These are phyloP conservation scores for Pochonia chlamydosporia DNA, from an alignment of 2,329 filamentous ascomycete genomes.

Conservation along the genomic window DNA sequence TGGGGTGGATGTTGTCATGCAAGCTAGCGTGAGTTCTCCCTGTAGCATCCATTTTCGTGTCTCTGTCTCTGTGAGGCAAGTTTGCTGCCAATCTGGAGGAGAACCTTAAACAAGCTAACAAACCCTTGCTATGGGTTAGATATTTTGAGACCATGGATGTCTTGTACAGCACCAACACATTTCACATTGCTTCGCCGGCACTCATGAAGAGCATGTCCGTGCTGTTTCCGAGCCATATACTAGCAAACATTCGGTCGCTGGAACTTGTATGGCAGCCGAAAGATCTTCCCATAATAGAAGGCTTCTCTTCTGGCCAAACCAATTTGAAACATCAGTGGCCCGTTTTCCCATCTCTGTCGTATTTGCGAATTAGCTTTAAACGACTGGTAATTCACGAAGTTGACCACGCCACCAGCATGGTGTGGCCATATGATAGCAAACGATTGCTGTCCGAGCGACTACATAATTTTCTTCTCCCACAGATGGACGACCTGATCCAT, in stretches of 20 bases:
- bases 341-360: conserved; percentile 10
- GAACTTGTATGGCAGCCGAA: conserved; percentile 13
- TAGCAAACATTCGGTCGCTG: conserved; percentile 11
- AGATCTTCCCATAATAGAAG: conserved; percentile 6
- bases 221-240: conserved; percentile 8
- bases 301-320: conserved; percentile 4
- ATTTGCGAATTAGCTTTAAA: conserved; percentile 11
- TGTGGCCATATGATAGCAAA: conserved; percentile 12
- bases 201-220: conserved; percentile 13
- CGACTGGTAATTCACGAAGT: conserved; percentile 8
- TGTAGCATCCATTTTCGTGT: background rate
- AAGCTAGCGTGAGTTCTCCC: conserved; percentile 17
- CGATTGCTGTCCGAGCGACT: conserved; percentile 7
- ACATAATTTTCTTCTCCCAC: conserved; percentile 7
- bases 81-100: background rate
- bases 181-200: conserved; percentile 16
- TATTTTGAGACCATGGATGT: conserved; percentile 22
- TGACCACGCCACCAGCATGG: conserved; percentile 10
- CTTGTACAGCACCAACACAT: conserved; percentile 21
- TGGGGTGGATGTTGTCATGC: conserved; percentile 24
- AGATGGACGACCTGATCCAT: conserved; percentile 10
- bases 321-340: background rate
- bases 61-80: background rate
- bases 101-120: background rate
- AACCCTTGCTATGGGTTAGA: conserved; percentile 2